Percentiles rank a stretch among this genome's conserved stretches.
These are phyloP conservation scores for Leucosporidium yakuticum DNA, from an alignment of 768 basidiomycete species.

Conservation along the genomic window DNA sequence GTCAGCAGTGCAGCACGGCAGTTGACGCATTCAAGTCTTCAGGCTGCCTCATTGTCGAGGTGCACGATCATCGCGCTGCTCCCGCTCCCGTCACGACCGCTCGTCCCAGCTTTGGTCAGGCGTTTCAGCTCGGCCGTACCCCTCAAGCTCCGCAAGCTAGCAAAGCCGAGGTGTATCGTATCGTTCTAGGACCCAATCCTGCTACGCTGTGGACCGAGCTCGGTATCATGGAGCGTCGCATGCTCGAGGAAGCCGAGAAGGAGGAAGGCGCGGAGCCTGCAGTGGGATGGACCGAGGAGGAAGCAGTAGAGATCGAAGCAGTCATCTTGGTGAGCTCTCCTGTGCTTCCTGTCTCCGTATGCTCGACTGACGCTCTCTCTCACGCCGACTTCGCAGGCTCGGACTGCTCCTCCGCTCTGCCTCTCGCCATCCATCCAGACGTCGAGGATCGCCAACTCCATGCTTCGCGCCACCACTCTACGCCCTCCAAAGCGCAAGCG, in stretches of 20 bases:
- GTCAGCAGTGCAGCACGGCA: constrained; percentile 33
- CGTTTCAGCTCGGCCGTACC: constrained; percentile 18
- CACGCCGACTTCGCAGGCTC: constrained; percentile 12
- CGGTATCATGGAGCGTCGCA: constrained; percentile 32
- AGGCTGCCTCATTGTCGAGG: constrained; percentile 47
- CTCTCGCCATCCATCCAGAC: constrained; percentile 31
- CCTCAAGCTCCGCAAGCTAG: constrained; percentile 13
- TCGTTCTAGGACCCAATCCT: constrained; percentile 41
- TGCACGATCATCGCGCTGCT: constrained; percentile 45
- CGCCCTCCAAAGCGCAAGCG: constrained; percentile 40
- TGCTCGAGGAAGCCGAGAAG: constrained; percentile 12
- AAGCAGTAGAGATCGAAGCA: constrained; percentile 45
- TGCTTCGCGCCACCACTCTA: constrained; percentile 43
- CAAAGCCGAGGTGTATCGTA: constrained; percentile 36
- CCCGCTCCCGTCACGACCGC: neutral
- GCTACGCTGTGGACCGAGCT: constrained; percentile 41
- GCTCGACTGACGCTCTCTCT: neutral
- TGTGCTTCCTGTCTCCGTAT: neutral
- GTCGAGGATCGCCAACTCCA: constrained; percentile 43
- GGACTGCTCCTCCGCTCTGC: constrained; percentile 28
- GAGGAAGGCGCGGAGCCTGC: constrained; percentile 12
- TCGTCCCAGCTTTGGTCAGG: constrained; percentile 5
- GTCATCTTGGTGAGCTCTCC: constrained; percentile 43
- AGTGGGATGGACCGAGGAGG: constrained; percentile 41
- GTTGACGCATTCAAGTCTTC: neutral